Evolutionary conservation across 352 stramenopile species (phyloP), one percentile per base, ranked within the genome.

Genomic region (Halophytophthora batemanensis): DNA sequence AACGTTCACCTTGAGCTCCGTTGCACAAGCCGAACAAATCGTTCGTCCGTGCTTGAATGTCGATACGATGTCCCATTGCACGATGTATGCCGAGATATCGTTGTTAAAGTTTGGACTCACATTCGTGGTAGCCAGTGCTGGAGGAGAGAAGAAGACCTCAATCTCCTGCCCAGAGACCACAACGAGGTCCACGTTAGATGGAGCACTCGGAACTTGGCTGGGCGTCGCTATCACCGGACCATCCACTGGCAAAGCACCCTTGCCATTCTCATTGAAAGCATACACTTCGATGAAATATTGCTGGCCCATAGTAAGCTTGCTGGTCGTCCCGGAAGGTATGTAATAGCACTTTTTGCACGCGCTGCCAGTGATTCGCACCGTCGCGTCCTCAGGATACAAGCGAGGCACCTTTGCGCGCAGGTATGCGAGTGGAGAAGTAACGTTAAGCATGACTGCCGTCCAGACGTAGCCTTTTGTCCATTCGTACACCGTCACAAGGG

Each of bases 91-190:
- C 33, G 71, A 78, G 36, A 97, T 96, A 45, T 95, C 84, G 50
- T 77, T 88, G 64, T 92, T 90, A 44, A 84, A 82, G 35, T 77
- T 75, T 10, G 80, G 74, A 31, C 66, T 79, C 38, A 85, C 67
- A 49, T 74, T 87, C 25, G 69, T 69, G 0, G 60, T 67, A 10
- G 69, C 58, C 2, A 88, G 49, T 0, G 65, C 38, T 3, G 91
- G 93, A 28, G 90, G 80, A 25, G 74, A 85, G 64, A 97, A 98
- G 12, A 86, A 91, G 4, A 98, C 85, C 50, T 97, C 78, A 10
- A 97, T 61, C 47, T 95, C 78, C 19, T 77, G 66, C 5, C 90
- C 87, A 28, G 91, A 98, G 2, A 97, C 69, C n/a, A 96, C 84
- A 18, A 67, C 43, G 0, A 98, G 50, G 34, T 82, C 64, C n/a